These are phyloP conservation scores for Knoxdaviesia proteae DNA, from an alignment of 2,329 filamentous ascomycete species.

Conservation along the genomic window DNA sequence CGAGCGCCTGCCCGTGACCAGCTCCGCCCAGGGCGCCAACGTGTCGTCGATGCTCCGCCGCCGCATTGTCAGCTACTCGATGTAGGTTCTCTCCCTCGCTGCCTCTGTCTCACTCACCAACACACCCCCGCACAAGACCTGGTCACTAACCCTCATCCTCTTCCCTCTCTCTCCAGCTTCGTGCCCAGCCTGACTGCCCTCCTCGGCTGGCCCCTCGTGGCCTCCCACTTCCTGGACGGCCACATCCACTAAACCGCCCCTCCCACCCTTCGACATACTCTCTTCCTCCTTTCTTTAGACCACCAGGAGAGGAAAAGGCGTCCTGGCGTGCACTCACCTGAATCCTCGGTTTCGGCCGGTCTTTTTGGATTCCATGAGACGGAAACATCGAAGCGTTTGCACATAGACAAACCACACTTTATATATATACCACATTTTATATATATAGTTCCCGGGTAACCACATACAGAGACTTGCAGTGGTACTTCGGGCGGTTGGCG, in stretches of 20 bases:
- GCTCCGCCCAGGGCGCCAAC: slow-evolving; percentile 11
- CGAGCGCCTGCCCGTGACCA: slow-evolving; percentile 11
- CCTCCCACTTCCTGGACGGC: slow-evolving; percentile 12
- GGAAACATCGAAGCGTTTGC: no score
- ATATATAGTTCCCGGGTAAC: no score
- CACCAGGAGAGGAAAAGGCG: no score
- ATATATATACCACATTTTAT: no score
- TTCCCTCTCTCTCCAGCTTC: slow-evolving; percentile 10
- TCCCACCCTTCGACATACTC: no score
- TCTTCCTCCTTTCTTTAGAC: no score
- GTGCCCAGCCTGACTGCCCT: slow-evolving; percentile 13
- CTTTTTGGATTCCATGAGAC: no score
- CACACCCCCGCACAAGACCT: background rate
- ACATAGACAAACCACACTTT: no score
- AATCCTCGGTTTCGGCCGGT: no score
- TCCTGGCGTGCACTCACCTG: no score
- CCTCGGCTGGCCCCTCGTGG: slow-evolving; percentile 15
- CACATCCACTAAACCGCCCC: slow-evolving; percentile 7
- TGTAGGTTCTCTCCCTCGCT: slow-evolving; percentile 11
- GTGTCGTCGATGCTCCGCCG: slow-evolving; percentile 14
- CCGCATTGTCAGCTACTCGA: slow-evolving; percentile 10
- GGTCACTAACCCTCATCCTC: background rate
- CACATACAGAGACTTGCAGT: no score
- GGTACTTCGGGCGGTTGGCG: no score
- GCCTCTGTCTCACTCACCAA: background rate